These are phyloP conservation scores for Paramecium octaurelia DNA, from an alignment of 73 alveolate genomes.

Conservation along the genomic window DNA sequence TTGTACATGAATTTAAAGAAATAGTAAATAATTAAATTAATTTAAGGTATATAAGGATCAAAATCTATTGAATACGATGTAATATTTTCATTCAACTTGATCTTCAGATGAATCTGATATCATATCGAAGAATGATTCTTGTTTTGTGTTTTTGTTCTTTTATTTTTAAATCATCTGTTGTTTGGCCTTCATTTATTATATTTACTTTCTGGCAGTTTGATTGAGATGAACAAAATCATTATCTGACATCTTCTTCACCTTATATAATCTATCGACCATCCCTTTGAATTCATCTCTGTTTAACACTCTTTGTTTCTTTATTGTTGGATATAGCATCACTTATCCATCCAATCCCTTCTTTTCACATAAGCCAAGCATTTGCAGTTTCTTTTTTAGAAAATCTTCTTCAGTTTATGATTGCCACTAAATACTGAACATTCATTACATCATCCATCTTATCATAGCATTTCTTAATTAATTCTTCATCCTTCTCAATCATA, in stretches of 20 bases:
- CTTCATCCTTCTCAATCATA: conserved; percentile 56
- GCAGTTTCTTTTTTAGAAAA: conserved; percentile 49
- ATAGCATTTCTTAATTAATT: conserved; percentile 49
- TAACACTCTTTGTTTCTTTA: conserved; percentile 34
- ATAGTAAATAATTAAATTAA: no score
- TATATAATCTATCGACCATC: conserved; percentile 59
- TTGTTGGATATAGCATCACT: conserved; percentile 57
- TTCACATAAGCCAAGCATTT: conserved; percentile 55
- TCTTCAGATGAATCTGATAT: conserved; percentile 19
- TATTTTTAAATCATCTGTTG: background rate
- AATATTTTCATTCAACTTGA: background rate
- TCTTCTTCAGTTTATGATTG: conserved; percentile 38
- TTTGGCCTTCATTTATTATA: background rate
- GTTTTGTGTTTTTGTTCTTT: background rate
- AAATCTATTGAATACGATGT: background rate
- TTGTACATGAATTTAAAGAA: no score
- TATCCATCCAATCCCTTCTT: conserved; percentile 61
- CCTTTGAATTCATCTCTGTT: conserved; percentile 53
- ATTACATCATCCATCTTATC: conserved; percentile 58
- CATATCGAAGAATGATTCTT: conserved; percentile 34
- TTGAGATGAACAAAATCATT: conserved; percentile 44
- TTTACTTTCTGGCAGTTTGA: background rate
- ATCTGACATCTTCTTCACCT: conserved; percentile 45
- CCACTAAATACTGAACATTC: conserved; percentile 14
- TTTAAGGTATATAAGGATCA: background rate